A percentile compares a stretch with the other conserved stretches of the same genome.
These are phyloP conservation scores for Colletotrichum godetiae DNA, from an alignment of 2,329 filamentous ascomycete genomes.

Conservation along the genomic window DNA sequence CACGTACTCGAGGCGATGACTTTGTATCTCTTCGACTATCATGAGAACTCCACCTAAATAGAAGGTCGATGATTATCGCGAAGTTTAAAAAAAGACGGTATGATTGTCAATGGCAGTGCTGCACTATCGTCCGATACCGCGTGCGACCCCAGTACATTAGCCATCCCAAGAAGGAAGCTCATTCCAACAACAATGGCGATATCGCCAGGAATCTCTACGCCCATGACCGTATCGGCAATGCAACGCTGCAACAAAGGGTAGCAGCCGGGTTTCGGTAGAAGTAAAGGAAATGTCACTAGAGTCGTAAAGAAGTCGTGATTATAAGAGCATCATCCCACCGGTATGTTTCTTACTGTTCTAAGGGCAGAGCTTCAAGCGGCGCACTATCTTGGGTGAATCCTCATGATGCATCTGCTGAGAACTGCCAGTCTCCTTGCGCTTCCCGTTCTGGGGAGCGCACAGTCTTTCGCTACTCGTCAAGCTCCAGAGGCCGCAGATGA, in stretches of 20 bases:
- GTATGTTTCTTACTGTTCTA: not conserved
- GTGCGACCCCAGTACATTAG: not conserved
- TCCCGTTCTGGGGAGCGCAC: conserved; percentile 4
- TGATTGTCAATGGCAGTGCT: too few relatives aligned
- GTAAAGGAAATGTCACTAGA: not conserved
- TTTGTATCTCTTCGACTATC: too few relatives aligned
- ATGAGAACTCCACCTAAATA: too few relatives aligned
- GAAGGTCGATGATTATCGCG: too few relatives aligned
- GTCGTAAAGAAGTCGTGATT: not conserved
- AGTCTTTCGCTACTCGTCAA: not conserved
- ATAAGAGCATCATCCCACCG: not conserved
- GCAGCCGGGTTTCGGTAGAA: too few relatives aligned
- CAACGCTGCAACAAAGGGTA: conserved; percentile 4
- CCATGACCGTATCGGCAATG: conserved; percentile 27
- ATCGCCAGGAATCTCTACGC: conserved; percentile 11
- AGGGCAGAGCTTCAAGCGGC: not conserved
- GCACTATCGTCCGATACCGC: not conserved
- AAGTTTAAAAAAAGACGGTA: too few relatives aligned
- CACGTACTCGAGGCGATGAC: too few relatives aligned
- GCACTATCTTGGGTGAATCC: not conserved
- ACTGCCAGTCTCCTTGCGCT: conserved; percentile 18
- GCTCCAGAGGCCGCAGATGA: conserved; percentile 4
- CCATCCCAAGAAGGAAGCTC: conserved; percentile 31
- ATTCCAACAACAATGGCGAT: conserved; percentile 20
- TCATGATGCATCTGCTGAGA: conserved; percentile 20